Percentiles rank a stretch among this genome's conserved stretches.
These are phyloP conservation scores for Tetrapisispora iriomotensis DNA, from an alignment of 805 yeast genomes.

Conservation along the genomic window DNA sequence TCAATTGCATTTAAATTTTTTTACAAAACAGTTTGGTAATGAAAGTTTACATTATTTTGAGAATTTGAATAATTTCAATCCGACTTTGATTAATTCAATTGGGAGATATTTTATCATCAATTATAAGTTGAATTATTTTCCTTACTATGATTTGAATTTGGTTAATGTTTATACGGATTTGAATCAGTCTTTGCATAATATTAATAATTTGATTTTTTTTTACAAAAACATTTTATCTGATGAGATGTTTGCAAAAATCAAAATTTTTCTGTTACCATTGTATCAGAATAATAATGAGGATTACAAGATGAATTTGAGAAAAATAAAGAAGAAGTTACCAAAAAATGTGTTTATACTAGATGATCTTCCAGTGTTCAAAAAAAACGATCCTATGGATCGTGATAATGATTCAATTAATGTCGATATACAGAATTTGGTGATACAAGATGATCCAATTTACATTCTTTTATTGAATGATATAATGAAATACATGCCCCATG, in stretches of 20 bases:
- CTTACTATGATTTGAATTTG: conserved; percentile 51
- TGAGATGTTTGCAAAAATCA: conserved; percentile 19
- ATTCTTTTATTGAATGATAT: conserved; percentile 24
- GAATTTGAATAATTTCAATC: conserved; percentile 1
- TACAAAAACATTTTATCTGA: conserved; percentile 11
- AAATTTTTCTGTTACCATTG: conserved; percentile 22
- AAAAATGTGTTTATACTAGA: conserved; percentile 12
- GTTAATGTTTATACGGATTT: conserved; percentile 22
- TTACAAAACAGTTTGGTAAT: conserved; percentile 4
- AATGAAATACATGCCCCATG: conserved; percentile 19
- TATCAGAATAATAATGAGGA: conserved; percentile 7
- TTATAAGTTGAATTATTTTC: conserved; percentile 57
- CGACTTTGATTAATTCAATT: conserved; percentile 23
- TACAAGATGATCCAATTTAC: conserved; percentile 22
- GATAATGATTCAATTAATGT: conserved; percentile 1
- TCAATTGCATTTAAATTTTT: conserved; percentile 1
- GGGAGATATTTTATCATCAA: conserved; percentile 71
- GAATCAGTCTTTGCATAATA: conserved; percentile 13
- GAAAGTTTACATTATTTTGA: conserved; percentile 3
- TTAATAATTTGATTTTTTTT: conserved; percentile 14
- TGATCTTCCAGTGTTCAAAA: conserved; percentile 10
- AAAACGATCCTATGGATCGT: no score
- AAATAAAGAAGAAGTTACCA: conserved; percentile 10
- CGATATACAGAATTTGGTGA: conserved; percentile 2
- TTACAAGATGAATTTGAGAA: conserved; percentile 3